A percentile compares a stretch with the other conserved stretches of the same genome.
Evolutionary conservation across 495 filamentous ascomycete species (phyloP).

Genomic region (Penicillium egyptiacum): DNA sequence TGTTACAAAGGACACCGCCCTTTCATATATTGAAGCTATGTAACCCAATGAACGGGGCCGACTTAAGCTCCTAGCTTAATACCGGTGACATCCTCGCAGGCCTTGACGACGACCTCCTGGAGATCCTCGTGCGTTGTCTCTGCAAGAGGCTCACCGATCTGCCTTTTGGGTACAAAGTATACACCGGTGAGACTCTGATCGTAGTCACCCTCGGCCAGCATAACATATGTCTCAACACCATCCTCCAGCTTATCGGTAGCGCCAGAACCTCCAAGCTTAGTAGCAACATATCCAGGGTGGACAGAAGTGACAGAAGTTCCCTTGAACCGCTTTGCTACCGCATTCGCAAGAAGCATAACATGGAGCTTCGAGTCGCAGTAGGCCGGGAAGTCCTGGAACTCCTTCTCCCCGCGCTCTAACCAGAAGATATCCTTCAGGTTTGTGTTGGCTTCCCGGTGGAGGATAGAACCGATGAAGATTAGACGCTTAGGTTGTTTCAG

Average conservation of each 20-base stretch:
- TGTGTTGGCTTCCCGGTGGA: slow-evolving; percentile 18
- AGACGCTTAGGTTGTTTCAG: slow-evolving; percentile 20
- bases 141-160: slow-evolving; percentile 19
- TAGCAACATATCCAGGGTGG: slow-evolving; percentile 22
- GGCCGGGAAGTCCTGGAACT: slow-evolving; percentile 22
- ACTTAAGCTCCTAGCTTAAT: slow-evolving; percentile 17
- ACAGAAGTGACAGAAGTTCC: slow-evolving; percentile 15
- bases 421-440: slow-evolving; percentile 24
- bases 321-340: slow-evolving; percentile 17
- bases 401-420: slow-evolving; percentile 18
- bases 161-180: slow-evolving; percentile 23
- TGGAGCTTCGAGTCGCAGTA: slow-evolving; percentile 28
- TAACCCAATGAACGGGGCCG: too few relatives aligned
- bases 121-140: slow-evolving; percentile 11
- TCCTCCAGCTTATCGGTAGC: slow-evolving; percentile 24
- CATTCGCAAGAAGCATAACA: slow-evolving; percentile 22
- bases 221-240: slow-evolving; percentile 27
- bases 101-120: slow-evolving; percentile 19
- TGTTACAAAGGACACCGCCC: too few relatives aligned
- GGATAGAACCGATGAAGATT: slow-evolving; percentile 17
- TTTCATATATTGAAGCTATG: too few relatives aligned
- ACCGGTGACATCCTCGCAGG: slow-evolving; percentile 20
- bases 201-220: slow-evolving; percentile 27
- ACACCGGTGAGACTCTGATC: slow-evolving; percentile 19
- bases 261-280: slow-evolving; percentile 17